A percentile compares a stretch with the other conserved stretches of the same genome.
Conservation (phyloP, 306 rosid species). For the Malus orientalis region DNA sequence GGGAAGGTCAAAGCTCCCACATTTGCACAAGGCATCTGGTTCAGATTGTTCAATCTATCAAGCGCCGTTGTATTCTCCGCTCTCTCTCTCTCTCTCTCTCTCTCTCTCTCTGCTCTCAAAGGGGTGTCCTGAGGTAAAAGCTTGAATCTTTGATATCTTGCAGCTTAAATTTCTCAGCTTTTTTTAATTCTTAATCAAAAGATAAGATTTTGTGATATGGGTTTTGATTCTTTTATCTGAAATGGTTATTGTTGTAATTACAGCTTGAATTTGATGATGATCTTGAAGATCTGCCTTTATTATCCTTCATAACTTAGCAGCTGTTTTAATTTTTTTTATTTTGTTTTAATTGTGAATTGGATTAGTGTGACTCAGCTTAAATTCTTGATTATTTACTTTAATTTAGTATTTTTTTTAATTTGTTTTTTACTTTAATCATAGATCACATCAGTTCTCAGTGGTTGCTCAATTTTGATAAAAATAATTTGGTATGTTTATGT, state of each 20-base stretch:
- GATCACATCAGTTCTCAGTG: background rate
- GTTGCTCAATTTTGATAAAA: background rate
- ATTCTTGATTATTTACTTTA: background rate
- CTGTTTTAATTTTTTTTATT: background rate
- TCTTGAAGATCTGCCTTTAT: background rate
- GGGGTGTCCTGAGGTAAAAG: slow-evolving; percentile 28
- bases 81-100: background rate
- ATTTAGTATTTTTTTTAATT: background rate
- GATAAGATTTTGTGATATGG: background rate
- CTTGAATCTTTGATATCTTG: background rate
- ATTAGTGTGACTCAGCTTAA: background rate
- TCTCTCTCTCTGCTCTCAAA: too few species aligned
- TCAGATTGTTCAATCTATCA: background rate
- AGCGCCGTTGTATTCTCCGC: background rate
- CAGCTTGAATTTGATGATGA: background rate
- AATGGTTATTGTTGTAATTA: background rate
- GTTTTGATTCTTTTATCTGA: background rate
- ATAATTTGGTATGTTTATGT: background rate
- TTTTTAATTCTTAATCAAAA: background rate
- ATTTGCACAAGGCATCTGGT: background rate
- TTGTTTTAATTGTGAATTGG: background rate
- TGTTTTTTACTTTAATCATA: background rate
- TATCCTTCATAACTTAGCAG: background rate
- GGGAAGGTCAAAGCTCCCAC: background rate
- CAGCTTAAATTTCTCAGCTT: background rate